phyloP scores from a whole-genome alignment of 2,329 filamentous ascomycete genomes.

The Neopestalotiopsis clavispora region DNA sequence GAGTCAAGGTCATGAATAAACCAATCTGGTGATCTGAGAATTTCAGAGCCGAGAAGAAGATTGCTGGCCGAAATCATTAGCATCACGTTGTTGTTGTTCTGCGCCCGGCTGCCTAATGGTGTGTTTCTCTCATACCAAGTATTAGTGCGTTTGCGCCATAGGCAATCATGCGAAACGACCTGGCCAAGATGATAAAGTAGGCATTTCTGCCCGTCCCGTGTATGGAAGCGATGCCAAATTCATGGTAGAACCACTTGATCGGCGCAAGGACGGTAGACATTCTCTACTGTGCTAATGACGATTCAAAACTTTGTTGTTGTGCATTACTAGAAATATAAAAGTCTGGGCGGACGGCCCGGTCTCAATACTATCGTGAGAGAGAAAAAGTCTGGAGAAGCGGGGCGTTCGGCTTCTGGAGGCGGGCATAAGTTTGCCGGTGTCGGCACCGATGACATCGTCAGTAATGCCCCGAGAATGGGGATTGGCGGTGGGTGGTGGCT shows the following conservation, averaged over 20 bases:
- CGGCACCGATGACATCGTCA: slow-evolving; percentile 15
- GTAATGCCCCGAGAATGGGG: neutral
- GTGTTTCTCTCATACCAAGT: slow-evolving; percentile 43
- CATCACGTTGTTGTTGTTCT: no score
- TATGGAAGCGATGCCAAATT: slow-evolving; percentile 54
- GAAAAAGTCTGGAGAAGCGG: slow-evolving; percentile 5
- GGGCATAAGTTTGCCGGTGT: slow-evolving; percentile 2
- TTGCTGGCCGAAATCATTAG: slow-evolving; percentile 35
- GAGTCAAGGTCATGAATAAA: slow-evolving; percentile 68
- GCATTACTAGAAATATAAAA: neutral
- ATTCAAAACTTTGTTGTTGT: neutral
- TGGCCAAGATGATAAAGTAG: slow-evolving; percentile 56
- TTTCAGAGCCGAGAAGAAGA: slow-evolving; percentile 61
- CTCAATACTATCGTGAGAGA: neutral
- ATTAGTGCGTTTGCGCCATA: slow-evolving; percentile 66
- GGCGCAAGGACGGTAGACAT: slow-evolving; percentile 29
- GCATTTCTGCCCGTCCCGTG: slow-evolving; percentile 53
- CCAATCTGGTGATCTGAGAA: slow-evolving; percentile 65
- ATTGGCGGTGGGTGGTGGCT: neutral
- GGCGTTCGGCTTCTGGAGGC: neutral
- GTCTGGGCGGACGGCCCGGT: neutral
- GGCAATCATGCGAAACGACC: slow-evolving; percentile 64
- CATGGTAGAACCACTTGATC: slow-evolving; percentile 43
- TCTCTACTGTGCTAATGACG: neutral
- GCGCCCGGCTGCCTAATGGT: no score